These are phyloP conservation scores for Ceratocystis ficicola DNA, from an alignment of 2,329 filamentous ascomycete species.

Conservation along the genomic window DNA sequence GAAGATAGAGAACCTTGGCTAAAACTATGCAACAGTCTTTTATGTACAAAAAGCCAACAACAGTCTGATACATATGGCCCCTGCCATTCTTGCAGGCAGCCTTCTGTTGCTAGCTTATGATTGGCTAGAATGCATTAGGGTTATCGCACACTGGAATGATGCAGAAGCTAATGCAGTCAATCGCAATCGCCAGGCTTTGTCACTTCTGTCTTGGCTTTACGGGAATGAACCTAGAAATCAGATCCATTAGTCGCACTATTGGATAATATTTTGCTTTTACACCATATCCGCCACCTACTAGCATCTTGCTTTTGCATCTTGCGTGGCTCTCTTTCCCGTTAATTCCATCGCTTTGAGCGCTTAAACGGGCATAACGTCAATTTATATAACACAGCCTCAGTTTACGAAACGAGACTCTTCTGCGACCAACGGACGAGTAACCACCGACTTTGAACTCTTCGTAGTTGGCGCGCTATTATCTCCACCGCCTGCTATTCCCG, in stretches of 20 bases:
- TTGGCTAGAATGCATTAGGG: not conserved
- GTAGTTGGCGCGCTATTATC: not conserved
- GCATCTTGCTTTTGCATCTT: not conserved
- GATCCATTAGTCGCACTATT: conserved; percentile 4
- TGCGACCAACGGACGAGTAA: too few species aligned
- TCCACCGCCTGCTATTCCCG: not conserved
- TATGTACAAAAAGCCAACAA: not conserved
- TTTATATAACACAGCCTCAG: not conserved
- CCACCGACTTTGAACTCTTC: not conserved
- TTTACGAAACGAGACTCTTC: not conserved
- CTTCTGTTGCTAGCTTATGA: not conserved
- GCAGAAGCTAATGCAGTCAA: not conserved
- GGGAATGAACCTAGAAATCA: too few species aligned
- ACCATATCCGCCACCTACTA: not conserved
- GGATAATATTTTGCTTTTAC: not conserved
- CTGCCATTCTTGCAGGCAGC: not conserved
- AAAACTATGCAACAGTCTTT: not conserved
- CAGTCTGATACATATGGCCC: not conserved
- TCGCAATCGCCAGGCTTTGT: not conserved
- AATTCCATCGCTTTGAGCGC: not conserved
- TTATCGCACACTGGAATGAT: conserved; percentile 1
- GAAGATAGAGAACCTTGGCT: not conserved
- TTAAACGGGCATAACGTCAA: not conserved
- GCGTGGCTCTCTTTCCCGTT: not conserved
- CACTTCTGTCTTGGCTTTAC: not conserved